Evolutionary conservation across 2,329 filamentous ascomycete species (phyloP).

Genomic region (Diaporthe sp.): DNA sequence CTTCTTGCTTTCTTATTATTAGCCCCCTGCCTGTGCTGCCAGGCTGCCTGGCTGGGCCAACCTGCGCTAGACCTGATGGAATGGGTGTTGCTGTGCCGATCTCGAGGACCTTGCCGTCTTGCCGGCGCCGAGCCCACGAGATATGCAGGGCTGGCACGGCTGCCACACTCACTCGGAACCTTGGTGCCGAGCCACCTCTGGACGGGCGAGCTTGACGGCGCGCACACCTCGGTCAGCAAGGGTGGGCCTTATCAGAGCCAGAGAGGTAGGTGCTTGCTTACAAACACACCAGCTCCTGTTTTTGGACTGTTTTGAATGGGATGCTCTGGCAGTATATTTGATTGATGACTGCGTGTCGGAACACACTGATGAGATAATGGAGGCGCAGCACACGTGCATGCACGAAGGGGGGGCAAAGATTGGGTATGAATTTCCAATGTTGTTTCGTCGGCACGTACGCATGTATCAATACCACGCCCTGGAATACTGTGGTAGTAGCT

Average conservation of each 20-base stretch:
- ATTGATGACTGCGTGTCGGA: background rate
- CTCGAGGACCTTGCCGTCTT: slow-evolving; percentile 18
- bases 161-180: slow-evolving; percentile 7
- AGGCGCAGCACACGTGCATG: background rate
- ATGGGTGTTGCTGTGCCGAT: slow-evolving; percentile 15
- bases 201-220: background rate
- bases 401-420: background rate
- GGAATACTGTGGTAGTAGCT: background rate
- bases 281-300: background rate
- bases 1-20: background rate
- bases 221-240: background rate
- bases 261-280: background rate
- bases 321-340: background rate
- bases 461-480: background rate
- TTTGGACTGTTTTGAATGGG: background rate
- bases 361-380: background rate
- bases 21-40: background rate
- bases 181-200: slow-evolving; percentile 17
- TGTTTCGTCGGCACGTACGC: background rate
- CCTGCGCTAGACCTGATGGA: slow-evolving; percentile 3
- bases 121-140: slow-evolving; percentile 11
- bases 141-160: slow-evolving; percentile 16
- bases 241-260: background rate
- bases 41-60: slow-evolving; percentile 3
- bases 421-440: background rate